phyloP scores from a whole-genome alignment of 2,329 filamentous ascomycete genomes.

The Calonectria hawksworthii region DNA sequence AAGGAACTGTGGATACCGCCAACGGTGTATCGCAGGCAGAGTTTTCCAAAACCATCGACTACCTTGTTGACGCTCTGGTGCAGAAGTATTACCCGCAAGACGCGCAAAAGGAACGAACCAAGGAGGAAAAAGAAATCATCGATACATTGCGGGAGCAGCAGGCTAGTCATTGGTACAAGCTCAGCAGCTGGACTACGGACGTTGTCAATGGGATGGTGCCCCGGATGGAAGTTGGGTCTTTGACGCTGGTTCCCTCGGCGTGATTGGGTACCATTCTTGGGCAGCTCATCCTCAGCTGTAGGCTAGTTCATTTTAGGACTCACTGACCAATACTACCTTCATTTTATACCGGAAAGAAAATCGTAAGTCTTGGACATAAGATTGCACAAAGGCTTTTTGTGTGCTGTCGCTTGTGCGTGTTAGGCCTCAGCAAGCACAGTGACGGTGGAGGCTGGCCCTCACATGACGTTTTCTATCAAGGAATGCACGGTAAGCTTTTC shows the following conservation, averaged over 20 bases:
- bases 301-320: background rate
- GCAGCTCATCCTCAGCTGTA: background rate
- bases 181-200: background rate
- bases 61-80: background rate
- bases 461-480: background rate
- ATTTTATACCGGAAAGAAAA: too few species aligned
- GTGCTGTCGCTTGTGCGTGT: too few species aligned
- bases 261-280: background rate
- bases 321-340: background rate
- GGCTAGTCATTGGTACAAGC: background rate
- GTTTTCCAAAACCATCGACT: background rate
- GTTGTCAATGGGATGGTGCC: background rate
- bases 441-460: background rate
- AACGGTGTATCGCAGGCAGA: background rate
- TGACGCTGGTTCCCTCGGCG: background rate
- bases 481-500: background rate
- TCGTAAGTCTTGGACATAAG: too few species aligned
- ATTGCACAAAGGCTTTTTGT: too few species aligned
- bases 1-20: constrained; percentile 50
- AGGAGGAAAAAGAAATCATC: background rate
- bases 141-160: background rate
- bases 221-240: background rate
- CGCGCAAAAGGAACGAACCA: background rate
- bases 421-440: background rate
- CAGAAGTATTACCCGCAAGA: background rate